Base-by-base conservation (phyloP, 306 rosid genomes). In the Gastrolobium bilobum region DNA sequence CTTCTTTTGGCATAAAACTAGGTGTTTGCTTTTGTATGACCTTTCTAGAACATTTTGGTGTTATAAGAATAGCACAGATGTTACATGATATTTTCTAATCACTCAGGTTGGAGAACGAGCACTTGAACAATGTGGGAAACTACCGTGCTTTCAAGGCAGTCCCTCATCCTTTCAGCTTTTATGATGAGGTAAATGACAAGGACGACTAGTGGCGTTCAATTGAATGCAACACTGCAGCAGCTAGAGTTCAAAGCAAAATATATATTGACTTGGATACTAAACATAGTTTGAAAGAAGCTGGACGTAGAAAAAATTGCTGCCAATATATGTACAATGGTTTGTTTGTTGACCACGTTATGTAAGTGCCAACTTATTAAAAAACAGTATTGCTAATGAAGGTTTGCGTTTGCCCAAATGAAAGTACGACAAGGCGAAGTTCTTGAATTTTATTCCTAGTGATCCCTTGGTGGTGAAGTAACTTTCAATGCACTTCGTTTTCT, bases 61-160 rank as follows among this genome's bases (percentile, higher is more conserved):
- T 7, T 39, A 13, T 51, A 29, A 10, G 31, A 30, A 34, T 29
- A 44, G 31, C 35, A 33, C 35, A 33, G 33, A 33, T 14, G 10
- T 53, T 33, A 34, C 33, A 33, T 75, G 76, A 62, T n/a, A 48
- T 14, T 47, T 39, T 50, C 1, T 66, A 3, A 79, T 47, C 6
- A 71, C 71, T 33, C 83, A 88, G 92, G 86, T 74, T 89, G 89
- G 97, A 91, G 86, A 91, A 91, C 37, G 94, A 89, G 79, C 85
- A 89, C 82, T 74, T 89, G 82, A 89, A 91, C 88, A 90, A 91
- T 48, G 97, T 90, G 11, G 97, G 94, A 30, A 83, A 86, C 44
- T 89, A 88, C 60, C 87, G 91, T 3, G 89, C 94, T 9, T 89
- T 91, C 85, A 88, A 85, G 78, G 88, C 91, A 0, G 88, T 89